Base-by-base conservation (phyloP, 2,329 filamentous ascomycete species). In the Aphanocladium album region DNA sequence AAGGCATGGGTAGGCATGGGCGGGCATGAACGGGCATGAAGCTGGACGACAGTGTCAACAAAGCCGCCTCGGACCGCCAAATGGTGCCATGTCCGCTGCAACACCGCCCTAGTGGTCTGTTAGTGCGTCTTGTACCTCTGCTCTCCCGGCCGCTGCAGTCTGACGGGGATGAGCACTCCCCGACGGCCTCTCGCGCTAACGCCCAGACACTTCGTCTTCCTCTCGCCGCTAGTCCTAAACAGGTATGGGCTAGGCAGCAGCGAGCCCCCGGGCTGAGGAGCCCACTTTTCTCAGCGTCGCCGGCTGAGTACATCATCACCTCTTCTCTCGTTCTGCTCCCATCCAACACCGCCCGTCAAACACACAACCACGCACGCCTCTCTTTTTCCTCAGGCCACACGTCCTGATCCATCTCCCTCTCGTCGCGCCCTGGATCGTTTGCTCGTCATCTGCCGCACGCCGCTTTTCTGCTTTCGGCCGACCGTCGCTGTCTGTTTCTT, bases 161-260 rank as follows among this genome's bases (percentile, higher is more conserved):
- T 68, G 64, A 41, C 52, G 11, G 16, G 52, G 55, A 25, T 21
- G n/a, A 30, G n/a, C 27, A 16, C 35, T 30, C 19, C 14, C 41
- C 54, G 23, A 12, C 39, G 68, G 71, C 67, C 71, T 69, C 70
- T 68, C 61, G 64, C 64, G 62, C 61, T 51, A 49, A 57, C 54
- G 55, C 46, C n/a, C 6, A 41, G 11, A 21, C 17, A 7, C 12
- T 19, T 30, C 19, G 30, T 37, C 50, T 19, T 49, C 33, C 21
- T 21, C 16, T 16, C 2, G 16, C 52, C 57, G 43, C 67, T 68
- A 68, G 43, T 11, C 64, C 55, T 54, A 47, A 63, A 71, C 66
- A 64, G 58, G 47, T 37, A 25, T n/a, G n/a, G 51, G 70, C 67
- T 63, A 73, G 71, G 71, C 71, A 73, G 70, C 71, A 73, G 71